Evolutionary conservation across 1,284 basidiomycete genomes (phyloP), one percentile per base, ranked within the genome.

Genomic region (Schizopora paradoxa): DNA sequence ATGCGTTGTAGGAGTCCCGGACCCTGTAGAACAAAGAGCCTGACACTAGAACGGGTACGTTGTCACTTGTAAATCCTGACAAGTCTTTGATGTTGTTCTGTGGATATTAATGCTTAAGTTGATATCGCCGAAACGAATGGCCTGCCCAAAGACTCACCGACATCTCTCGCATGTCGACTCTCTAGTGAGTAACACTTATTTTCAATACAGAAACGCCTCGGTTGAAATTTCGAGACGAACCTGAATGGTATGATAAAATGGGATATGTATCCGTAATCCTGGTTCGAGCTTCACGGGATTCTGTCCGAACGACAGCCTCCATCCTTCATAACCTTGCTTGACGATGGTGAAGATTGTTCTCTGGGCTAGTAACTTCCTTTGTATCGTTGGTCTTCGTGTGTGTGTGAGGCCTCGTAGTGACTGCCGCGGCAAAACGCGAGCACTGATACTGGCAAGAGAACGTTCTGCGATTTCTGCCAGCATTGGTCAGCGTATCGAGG

Each of bases 21-120:
- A 77, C 67, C 6, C 69, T 66, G 56, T 67, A 76, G 58, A 76
- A 76, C 0, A 76, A 61, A 0, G 73, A 75, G 7, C 73, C 73
- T 3, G 74, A 74, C 35, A 70, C 66, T 3, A 65, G 56, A 4
- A 76, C 70, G 8, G 73, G 74, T 2, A 73, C 73, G 56, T 77
- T 76, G 58, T 77, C 74, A 2, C 67, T 61, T 1, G 74, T 77
- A 57, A 74, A 76, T 13, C 69, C 73, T 6, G 66, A 32, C 5
- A 57, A 47, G 33, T 56, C 51, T 21, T 22, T 40, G n/a, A 58
- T 56, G 32, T 45, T 49, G 16, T 55, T 50, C 27, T 49, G 37
- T 13, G 6, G 7, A 35, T 22, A 61, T 66, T 68, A 31, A n/a
- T 41, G 16, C 26, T 6, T 21, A 14, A 40, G n/a, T 48, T 28